A percentile compares a stretch with the other conserved stretches of the same genome.
phyloP scores from a whole-genome alignment of 371 early-diverging fungal genomes.

The Actinomortierella ambigua region DNA sequence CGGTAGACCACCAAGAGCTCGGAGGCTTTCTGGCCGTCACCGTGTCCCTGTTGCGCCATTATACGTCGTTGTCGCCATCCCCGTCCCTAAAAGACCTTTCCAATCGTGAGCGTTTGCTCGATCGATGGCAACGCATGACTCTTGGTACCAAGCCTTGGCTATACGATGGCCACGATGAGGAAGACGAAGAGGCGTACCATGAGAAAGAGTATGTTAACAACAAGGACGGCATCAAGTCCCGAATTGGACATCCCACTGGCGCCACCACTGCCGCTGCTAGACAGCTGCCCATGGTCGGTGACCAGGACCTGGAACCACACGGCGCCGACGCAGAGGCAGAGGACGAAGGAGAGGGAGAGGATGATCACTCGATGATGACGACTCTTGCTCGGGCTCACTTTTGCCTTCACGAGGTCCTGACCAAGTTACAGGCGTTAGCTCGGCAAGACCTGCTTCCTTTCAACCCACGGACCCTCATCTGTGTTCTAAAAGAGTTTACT shows the following conservation, averaged over 20 bases:
- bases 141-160: too few species aligned
- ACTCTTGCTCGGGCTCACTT: too few species aligned
- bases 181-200: background rate
- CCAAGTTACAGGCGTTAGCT: slow-evolving; percentile 15
- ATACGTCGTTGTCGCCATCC: too few species aligned
- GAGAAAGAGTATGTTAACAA: background rate
- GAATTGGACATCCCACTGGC: too few species aligned
- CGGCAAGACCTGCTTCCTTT: slow-evolving; percentile 24
- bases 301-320: background rate
- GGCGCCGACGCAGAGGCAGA: background rate
- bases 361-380: background rate
- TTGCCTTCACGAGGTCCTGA: slow-evolving; percentile 13
- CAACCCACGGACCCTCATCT: slow-evolving; percentile 23
- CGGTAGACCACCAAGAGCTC: slow-evolving; percentile 18
- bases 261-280: too few species aligned
- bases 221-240: too few species aligned
- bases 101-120: slow-evolving; percentile 3
- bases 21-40: slow-evolving; percentile 29
- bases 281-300: too few species aligned
- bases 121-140: slow-evolving; percentile 8
- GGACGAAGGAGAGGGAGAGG: background rate
- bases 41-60: too few species aligned
- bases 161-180: background rate
- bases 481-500: slow-evolving; percentile 16
- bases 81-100: too few species aligned